Percentiles rank a stretch among this genome's conserved stretches.
Conservation (phyloP, 2,329 filamentous ascomycete genomes). For the Esteya vermicola region DNA sequence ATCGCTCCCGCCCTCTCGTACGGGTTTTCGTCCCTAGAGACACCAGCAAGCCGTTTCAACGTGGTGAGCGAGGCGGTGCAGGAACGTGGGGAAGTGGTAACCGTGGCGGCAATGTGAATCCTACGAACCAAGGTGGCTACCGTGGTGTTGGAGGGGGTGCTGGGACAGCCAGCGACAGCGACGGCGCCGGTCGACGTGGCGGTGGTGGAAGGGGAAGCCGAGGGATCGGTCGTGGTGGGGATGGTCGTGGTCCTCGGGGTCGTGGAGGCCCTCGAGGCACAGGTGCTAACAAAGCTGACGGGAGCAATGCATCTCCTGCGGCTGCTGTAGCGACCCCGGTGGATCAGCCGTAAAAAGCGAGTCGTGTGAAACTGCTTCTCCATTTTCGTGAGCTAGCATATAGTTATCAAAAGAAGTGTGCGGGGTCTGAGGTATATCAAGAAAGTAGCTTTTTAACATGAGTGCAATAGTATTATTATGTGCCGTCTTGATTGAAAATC, state of each 20-base stretch:
- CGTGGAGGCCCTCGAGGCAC: constrained; percentile 30
- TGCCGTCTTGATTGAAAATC: too few species aligned
- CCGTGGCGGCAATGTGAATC: constrained; percentile 39
- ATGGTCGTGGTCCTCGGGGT: constrained; percentile 40
- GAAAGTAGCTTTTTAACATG: too few species aligned
- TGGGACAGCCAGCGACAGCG: constrained; percentile 59
- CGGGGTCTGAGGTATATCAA: too few species aligned
- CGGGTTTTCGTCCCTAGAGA: constrained; percentile 56
- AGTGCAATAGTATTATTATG: too few species aligned
- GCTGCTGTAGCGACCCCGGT: constrained; percentile 35
- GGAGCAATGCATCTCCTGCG: constrained; percentile 38
- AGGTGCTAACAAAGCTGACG: constrained; percentile 35
- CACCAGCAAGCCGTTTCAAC: constrained; percentile 26
- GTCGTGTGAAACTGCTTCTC: too few species aligned
- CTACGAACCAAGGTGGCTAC: constrained; percentile 53
- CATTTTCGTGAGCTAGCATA: neutral
- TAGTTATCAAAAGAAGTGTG: neutral
- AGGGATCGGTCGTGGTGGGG: constrained; percentile 34
- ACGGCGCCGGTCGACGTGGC: constrained; percentile 38
- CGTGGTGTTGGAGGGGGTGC: constrained; percentile 71
- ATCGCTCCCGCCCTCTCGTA: constrained; percentile 66
- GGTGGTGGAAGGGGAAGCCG: constrained; percentile 43
- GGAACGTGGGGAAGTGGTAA: constrained; percentile 54
- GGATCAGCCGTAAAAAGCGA: too few species aligned
- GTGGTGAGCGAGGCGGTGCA: constrained; percentile 48